Percentiles rank a stretch among this genome's conserved stretches.
phyloP scores from a whole-genome alignment of 2,329 filamentous ascomycete species.

The Biscogniauxia marginata region DNA sequence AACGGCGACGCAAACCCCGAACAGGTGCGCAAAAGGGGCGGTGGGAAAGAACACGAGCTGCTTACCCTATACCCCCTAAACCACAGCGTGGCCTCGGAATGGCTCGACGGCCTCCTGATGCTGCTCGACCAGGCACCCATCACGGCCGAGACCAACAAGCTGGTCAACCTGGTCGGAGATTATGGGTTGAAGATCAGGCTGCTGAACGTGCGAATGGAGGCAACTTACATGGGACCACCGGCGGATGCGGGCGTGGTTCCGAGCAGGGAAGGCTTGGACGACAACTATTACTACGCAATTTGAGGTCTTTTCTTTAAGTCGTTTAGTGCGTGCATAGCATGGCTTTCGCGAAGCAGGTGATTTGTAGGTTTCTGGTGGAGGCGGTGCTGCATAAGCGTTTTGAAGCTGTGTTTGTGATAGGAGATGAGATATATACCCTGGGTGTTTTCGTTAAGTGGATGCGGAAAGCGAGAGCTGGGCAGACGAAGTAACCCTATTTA shows the following conservation, averaged over 20 bases:
- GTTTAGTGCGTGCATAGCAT: not conserved
- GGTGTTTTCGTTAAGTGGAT: too few relatives aligned
- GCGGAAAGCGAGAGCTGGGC: too few relatives aligned
- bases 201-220: conserved; percentile 87
- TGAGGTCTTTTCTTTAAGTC: conserved; percentile 35
- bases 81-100: conserved; percentile 86
- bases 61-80: conserved; percentile 80
- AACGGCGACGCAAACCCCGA: conserved; percentile 63
- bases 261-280: conserved; percentile 79
- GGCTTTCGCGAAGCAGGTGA: not conserved
- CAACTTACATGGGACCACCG: conserved; percentile 63
- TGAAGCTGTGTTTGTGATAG: not conserved
- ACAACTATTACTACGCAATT: conserved; percentile 90
- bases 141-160: conserved; percentile 90
- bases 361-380: too few relatives aligned
- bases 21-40: conserved; percentile 36
- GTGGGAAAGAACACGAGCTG: conserved; percentile 67
- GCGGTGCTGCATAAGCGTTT: not conserved
- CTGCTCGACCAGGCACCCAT: conserved; percentile 92
- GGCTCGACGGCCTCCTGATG: conserved; percentile 95
- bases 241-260: conserved; percentile 76
- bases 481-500: too few relatives aligned
- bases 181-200: conserved; percentile 92
- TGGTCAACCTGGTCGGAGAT: conserved; percentile 80
- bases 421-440: not conserved